A percentile compares a stretch with the other conserved stretches of the same genome.
Conservation (phyloP, 2,329 filamentous ascomycete species). For the Nemania sp. region DNA sequence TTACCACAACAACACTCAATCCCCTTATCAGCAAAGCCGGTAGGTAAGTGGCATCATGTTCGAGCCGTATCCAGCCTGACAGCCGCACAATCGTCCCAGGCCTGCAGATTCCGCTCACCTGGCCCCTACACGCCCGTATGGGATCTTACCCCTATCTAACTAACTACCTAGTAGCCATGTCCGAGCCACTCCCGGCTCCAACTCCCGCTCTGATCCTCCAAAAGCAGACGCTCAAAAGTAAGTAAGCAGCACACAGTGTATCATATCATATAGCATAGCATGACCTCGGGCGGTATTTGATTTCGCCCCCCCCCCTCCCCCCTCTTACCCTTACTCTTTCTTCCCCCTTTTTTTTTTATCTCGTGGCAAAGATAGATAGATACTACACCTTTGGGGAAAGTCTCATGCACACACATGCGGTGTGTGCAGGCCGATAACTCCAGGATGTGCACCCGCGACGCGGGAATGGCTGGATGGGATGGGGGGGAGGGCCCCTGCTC, state of each 20-base stretch:
- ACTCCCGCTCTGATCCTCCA: not conserved
- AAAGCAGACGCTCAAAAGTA: not conserved
- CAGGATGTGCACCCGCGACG: too few relatives aligned
- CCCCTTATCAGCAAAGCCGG: too few relatives aligned
- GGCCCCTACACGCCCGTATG: too few relatives aligned
- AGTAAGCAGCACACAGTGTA: not conserved
- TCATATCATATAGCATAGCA: not conserved
- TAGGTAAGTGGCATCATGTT: not conserved
- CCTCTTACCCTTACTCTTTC: not conserved
- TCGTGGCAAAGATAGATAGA: slow-evolving; percentile 4
- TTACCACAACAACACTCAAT: too few relatives aligned
- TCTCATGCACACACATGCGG: not conserved
- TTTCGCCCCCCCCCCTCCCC: not conserved
- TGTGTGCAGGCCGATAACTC: not conserved
- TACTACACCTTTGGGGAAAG: not conserved
- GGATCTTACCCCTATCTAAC: too few relatives aligned
- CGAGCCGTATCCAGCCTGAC: not conserved
- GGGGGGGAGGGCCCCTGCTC: not conserved
- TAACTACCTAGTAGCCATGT: too few relatives aligned
- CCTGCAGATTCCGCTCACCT: too few relatives aligned
- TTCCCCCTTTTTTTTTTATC: too few relatives aligned
- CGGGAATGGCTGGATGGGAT: not conserved
- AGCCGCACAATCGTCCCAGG: not conserved
- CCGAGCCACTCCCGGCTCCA: too few relatives aligned
- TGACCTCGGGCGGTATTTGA: not conserved